Base-by-base conservation (phyloP, 257 asterid species). In the Gentiana straminea region DNA sequence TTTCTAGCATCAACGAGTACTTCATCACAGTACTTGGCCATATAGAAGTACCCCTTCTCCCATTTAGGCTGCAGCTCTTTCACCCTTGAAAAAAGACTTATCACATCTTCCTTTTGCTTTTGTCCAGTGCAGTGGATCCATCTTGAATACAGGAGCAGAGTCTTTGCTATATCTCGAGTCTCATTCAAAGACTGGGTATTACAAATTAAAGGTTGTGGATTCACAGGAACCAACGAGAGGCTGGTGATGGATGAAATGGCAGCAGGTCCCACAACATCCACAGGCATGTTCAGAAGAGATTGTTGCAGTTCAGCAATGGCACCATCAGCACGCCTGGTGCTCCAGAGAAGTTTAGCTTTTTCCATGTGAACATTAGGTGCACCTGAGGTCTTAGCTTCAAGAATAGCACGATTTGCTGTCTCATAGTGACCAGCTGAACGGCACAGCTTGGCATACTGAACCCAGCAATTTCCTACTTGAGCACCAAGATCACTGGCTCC, bases 281-380 rank as follows among this genome's bases (percentile, higher is more conserved):
- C 71, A 41, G 96, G 95, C 95, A 86, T 81, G 78, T 83, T 78
- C 59, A 91, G 81, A 74, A 91, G 94, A 57, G 96, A 76, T 60
- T 91, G 98, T 64, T 87, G 98, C 73, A 91, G 86, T 80, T 91
- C 98, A 8, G 96, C 94, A 57, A 91, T 91, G 75, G 96, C 98
- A 58, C 94, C 95, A 77, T 91, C 96, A 70, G 95, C 77, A 55
- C 89, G 78, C 58, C 84, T 83, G 35, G 94, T 91, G 92, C 81
- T 82, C 98, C 98, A 91, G 4, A 86, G 81, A 77, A 91, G 96
- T 81, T 91, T 91, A 65, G 98, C 98, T 70, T 84, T 91, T 79
- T 91, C 98, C 70, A 84, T 80, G 79, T 91, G 83, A 78, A 84
- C 92, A 76, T 81, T 78, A 65, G 83, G 87, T 49, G 92, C 98